Evolutionary conservation across 225 moss, liverwort and hornwort genomes (phyloP), one percentile per base, ranked within the genome.

Genomic region (Anthoceros angustus): DNA sequence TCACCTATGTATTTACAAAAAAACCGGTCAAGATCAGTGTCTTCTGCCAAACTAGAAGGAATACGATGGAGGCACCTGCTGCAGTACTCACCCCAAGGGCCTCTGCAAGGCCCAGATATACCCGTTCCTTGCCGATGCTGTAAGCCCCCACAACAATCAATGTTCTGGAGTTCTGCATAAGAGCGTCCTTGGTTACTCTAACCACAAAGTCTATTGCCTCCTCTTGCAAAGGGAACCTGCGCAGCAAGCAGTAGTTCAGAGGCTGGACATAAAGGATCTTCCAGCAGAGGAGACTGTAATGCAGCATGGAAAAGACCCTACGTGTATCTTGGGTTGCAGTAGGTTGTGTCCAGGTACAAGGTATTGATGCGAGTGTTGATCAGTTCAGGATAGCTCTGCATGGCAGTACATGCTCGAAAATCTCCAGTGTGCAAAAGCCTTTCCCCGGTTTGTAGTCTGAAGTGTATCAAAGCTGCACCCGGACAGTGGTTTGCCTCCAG

Each of bases 401-500:
- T 94, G 68, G 70, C 67, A 67, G 79, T 94, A 75, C 86, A 94
- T n/a, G 94, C 90, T 64, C 94, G 80, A 71, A 94, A 94, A 63
- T 94, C 94, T 66, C 94, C 94, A 38, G 88, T 94, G 75, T 94
- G 90, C 40, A 90, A 72, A 61, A 90, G 86, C 62, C 83, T 76
- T 39, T 84, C 80, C 66, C 87, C 87, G 72, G 77, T 63, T 49
- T 70, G 70, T 6, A 83, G 83, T 66, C 84, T 78, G 66, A 90
- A 90, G 62, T 86, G 80, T 39, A 94, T 82, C 2, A 94, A 81
- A 66, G 94, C 90, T 61, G 94, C 90, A 14, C 90, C 94, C 21
- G 90, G 94, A 68, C 88, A 94, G 72, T 94, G 94, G 71, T 94
- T 94, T 72, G 94, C 94, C 70, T 90, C 90, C 73, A 94, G 63